Base-by-base conservation (phyloP, 495 filamentous ascomycete genomes). In the Geoglossum glabrum region DNA sequence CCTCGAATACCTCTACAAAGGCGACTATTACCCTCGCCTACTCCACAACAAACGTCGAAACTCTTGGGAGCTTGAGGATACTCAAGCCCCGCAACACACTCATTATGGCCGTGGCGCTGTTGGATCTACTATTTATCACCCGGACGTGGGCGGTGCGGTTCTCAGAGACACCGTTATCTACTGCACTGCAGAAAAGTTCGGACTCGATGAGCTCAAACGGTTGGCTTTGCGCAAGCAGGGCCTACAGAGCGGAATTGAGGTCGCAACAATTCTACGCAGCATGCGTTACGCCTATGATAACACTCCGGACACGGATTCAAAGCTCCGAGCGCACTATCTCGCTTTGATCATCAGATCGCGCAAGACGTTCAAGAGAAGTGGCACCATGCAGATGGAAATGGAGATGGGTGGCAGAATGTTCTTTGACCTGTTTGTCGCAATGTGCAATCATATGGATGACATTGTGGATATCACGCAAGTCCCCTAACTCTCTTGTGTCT, bases 371-470 rank as follows among this genome's bases (percentile, higher is more conserved):
- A 94, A 93, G 82, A 79, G 81, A 69, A 94, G 88, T 73, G 89
- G 87, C 68, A 94, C 87, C 65, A 90, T 96, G 88, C 87, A 94
- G 79, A 81, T 84, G 74, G 89, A 96, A 77, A 95, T 96, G 89
- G 85, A 93, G 72, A 81, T 80, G 69, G 86, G 86, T 61, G 87
- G 83, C 65, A 82, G 85, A 74, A 76, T 95, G 68, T 96, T 94
- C 77, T 95, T 96, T 73, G 89, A 95, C 77, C 76, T 96, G 69
- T 96, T 95, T 71, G 88, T 95, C 64, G 87, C 89, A 61, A 85
- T 96, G 85, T 92, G 87, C 77, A 94, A 93, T 72, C 87, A 93
- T 74, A 82, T 95, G 66, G 87, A 94, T 75, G 87, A 94, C 70
- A 77, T 94, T 70, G 79, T 80, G 71, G 84, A 86, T 69, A 76